These are phyloP conservation scores for Graphilbum sp. DNA, from an alignment of 2,329 filamentous ascomycete species.

Conservation along the genomic window DNA sequence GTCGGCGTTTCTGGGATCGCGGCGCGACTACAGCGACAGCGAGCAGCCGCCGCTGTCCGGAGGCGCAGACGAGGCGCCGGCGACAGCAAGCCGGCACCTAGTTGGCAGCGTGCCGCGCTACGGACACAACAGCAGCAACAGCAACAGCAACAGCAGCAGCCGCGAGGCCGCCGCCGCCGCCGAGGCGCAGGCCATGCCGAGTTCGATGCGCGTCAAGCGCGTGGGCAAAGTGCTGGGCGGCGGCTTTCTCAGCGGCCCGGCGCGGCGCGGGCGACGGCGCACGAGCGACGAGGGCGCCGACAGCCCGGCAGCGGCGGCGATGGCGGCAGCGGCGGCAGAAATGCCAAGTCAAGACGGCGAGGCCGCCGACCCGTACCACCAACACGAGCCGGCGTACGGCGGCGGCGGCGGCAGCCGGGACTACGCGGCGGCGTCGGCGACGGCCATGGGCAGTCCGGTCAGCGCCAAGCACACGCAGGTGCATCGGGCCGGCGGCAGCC, in stretches of 20 bases:
- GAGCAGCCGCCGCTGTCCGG: conserved; percentile 17
- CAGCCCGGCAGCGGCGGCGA: conserved; percentile 8
- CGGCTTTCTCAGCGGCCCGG: conserved; percentile 64
- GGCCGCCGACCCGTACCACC: no score
- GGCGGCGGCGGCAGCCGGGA: background rate
- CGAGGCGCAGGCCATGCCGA: conserved; percentile 45
- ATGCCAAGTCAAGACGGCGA: conserved; percentile 20
- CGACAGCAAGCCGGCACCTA: conserved; percentile 32
- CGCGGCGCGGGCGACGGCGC: conserved; percentile 53
- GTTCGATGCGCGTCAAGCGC: conserved; percentile 63
- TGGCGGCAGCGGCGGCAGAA: conserved; percentile 16
- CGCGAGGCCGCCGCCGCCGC: background rate
- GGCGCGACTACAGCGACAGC: conserved; percentile 24
- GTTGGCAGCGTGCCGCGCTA: conserved; percentile 35
- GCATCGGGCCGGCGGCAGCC: conserved; percentile 3
- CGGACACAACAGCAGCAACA: conserved; percentile 11
- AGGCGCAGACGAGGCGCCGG: conserved; percentile 31
- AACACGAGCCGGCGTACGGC: no score
- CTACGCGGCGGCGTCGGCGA: conserved; percentile 17
- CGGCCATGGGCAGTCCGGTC: conserved; percentile 41
- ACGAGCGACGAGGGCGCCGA: conserved; percentile 39
- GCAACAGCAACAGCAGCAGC: conserved; percentile 9
- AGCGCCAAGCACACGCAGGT: conserved; percentile 26
- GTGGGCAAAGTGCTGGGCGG: conserved; percentile 56
- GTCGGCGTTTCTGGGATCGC: conserved; percentile 17